phyloP scores from a whole-genome alignment of 768 basidiomycete genomes.

The Leccinum pellstonianum region DNA sequence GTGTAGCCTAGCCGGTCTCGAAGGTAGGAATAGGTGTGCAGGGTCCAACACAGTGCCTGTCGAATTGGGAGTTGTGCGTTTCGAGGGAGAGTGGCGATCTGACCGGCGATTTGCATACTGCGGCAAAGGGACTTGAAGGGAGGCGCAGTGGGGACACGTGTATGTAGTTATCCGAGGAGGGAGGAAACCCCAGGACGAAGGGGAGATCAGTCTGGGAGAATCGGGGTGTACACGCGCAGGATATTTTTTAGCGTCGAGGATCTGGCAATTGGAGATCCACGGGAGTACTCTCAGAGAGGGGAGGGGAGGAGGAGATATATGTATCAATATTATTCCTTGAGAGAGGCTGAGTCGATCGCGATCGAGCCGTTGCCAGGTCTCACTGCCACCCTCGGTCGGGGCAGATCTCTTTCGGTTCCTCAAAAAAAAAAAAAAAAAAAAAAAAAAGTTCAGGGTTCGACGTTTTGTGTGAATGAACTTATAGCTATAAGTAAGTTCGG shows the following conservation, averaged over 20 bases:
- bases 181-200: neutral
- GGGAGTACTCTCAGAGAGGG: neutral
- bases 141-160: constrained; percentile 5
- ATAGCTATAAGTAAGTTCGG: constrained; percentile 19
- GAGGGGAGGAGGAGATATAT: neutral
- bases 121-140: neutral
- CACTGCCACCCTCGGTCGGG: constrained; percentile 1
- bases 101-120: neutral
- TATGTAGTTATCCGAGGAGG: constrained; percentile 8
- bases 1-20: neutral
- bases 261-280: constrained; percentile 5
- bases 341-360: neutral
- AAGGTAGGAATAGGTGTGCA: neutral
- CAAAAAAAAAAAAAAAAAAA: neutral
- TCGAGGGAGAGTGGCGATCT: neutral
- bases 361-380: neutral
- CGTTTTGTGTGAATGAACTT: constrained; percentile 27
- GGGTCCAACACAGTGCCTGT: neutral
- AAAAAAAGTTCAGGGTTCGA: constrained; percentile 16
- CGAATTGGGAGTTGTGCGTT: neutral
- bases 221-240: neutral
- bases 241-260: constrained; percentile 9
- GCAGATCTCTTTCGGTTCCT: neutral
- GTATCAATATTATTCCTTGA: neutral
- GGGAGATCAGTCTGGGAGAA: neutral